A percentile compares a stretch with the other conserved stretches of the same genome.
phyloP scores from a whole-genome alignment of 2,329 filamentous ascomycete genomes.

The Ilyonectria robusta region DNA sequence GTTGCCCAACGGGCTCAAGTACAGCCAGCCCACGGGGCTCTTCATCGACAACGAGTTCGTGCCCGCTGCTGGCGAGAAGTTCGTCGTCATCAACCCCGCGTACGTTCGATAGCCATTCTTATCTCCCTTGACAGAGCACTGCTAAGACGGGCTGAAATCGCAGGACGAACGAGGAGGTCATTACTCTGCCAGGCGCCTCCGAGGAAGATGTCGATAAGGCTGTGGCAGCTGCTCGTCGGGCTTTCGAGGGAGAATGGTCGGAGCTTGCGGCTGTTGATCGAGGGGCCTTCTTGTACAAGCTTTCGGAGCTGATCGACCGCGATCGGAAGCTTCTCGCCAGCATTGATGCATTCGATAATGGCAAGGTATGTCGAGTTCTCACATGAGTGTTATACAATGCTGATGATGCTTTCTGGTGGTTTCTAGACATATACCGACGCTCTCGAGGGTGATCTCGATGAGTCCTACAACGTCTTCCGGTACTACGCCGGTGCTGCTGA shows the following conservation, averaged over 20 bases:
- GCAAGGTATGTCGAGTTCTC: slow-evolving; percentile 6
- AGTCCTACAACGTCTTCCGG: slow-evolving; percentile 50
- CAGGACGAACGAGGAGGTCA: slow-evolving; percentile 27
- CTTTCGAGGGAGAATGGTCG: slow-evolving; percentile 30
- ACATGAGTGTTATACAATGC: not conserved
- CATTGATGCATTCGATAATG: slow-evolving; percentile 27
- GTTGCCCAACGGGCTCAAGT: slow-evolving; percentile 42
- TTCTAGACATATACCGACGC: slow-evolving; percentile 43
- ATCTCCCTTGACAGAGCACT: not conserved
- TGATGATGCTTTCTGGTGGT: slow-evolving; percentile 38
- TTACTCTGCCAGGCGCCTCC: slow-evolving; percentile 26
- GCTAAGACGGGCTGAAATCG: not conserved
- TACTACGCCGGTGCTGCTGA: slow-evolving; percentile 81
- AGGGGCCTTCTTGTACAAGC: slow-evolving; percentile 23
- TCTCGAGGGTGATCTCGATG: not conserved
- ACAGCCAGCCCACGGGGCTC: slow-evolving; percentile 53
- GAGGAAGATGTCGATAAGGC: slow-evolving; percentile 25
- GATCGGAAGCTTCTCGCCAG: slow-evolving; percentile 29
- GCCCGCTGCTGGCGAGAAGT: slow-evolving; percentile 19
- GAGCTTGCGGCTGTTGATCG: slow-evolving; percentile 28
- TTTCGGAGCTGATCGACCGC: slow-evolving; percentile 28
- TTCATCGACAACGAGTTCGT: slow-evolving; percentile 44
- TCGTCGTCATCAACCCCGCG: slow-evolving; percentile 27
- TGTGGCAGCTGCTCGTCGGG: slow-evolving; percentile 24
- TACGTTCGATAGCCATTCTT: not conserved